Evolutionary conservation across 768 basidiomycete species (phyloP), one percentile per base, ranked within the genome.

Genomic region (Amanita pseudoporphyria): DNA sequence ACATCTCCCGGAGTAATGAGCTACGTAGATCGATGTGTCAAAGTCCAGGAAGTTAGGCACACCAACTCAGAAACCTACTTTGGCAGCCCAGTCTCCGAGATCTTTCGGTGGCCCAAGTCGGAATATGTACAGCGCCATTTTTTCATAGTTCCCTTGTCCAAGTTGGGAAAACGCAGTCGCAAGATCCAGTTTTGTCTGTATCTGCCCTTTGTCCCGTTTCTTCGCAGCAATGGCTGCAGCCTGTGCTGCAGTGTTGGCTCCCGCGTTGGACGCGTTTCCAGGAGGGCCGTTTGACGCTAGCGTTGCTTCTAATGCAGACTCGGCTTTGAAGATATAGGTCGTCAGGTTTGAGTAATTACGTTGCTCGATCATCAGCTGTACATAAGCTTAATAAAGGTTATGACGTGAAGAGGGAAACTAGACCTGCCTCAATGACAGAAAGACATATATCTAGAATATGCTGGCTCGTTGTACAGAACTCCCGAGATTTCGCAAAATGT

Each of bases 261-360:
- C 49, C 1, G 53, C 53, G 36, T 48, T 53, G 45, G 58, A 60
- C 19, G 56, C 26, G 13, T 53, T 33, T 9, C 55, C 44, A 13
- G 58, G 53, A 45, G 56, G 52, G 31, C 56, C 53, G 14, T 65
- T 54, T 9, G 64, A 56, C 12, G 67, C 65, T 1, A 68, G 55
- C 1, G 76, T 65, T 2, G 80, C 78, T 35, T 95, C 92, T 21
- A 96, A 72, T 0, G 90, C 87, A 0, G 89, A 83, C 53, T 96
- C 93, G n/a, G 92, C 91, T 66, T 96, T 96, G 77, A 85, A 90
- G 24, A 96, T 81, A 61, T 96, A 94, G n/a, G 87, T 92, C 6
- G 85, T 75, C 31, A 96, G 76, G 58, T 92, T 88, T 2, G 85
- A 70, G 64, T 92, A 93, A 64, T 88, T 90, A 52, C 79, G 72